Conservation (phyloP, 2,329 filamentous ascomycete genomes). For the Fusarium sambucinum region DNA sequence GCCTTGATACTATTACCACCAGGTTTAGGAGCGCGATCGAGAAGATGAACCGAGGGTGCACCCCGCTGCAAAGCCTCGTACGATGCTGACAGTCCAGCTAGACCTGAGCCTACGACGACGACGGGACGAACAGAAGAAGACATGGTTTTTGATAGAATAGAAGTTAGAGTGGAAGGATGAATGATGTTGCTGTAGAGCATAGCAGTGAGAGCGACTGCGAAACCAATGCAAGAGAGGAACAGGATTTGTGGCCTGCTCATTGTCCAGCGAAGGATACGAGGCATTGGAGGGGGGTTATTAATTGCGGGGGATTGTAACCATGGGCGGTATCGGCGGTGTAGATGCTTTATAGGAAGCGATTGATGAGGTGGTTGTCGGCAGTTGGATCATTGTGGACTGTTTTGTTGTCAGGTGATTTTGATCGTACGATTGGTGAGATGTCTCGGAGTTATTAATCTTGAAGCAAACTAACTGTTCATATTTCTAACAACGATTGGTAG, state of each 20-base stretch:
- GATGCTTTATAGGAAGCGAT: constrained; percentile 32
- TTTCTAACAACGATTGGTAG: neutral
- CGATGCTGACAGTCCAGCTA: constrained; percentile 72
- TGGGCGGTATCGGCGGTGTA: constrained; percentile 41
- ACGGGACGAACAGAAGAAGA: constrained; percentile 52
- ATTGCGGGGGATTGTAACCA: constrained; percentile 18
- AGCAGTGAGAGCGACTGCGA: constrained; percentile 48
- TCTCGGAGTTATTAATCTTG: neutral
- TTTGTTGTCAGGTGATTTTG: constrained; percentile 36
- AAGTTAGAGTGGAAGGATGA: constrained; percentile 34
- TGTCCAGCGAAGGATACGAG: constrained; percentile 48
- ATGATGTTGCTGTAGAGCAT: constrained; percentile 48
- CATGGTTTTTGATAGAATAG: constrained; percentile 47
- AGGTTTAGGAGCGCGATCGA: constrained; percentile 70
- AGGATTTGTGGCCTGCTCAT: constrained; percentile 48
- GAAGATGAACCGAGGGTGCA: constrained; percentile 63
- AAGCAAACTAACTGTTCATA: neutral
- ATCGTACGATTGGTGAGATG: constrained; percentile 36
- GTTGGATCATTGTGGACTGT: constrained; percentile 42
- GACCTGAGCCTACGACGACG: constrained; percentile 73
- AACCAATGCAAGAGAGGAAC: constrained; percentile 47
- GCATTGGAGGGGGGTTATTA: constrained; percentile 33
- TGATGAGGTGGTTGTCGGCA: constrained; percentile 5
- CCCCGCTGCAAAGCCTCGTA: constrained; percentile 66
- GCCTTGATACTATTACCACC: constrained; percentile 76